Conservation (phyloP, 768 basidiomycete genomes). For the Lanmaoa rubissima region DNA sequence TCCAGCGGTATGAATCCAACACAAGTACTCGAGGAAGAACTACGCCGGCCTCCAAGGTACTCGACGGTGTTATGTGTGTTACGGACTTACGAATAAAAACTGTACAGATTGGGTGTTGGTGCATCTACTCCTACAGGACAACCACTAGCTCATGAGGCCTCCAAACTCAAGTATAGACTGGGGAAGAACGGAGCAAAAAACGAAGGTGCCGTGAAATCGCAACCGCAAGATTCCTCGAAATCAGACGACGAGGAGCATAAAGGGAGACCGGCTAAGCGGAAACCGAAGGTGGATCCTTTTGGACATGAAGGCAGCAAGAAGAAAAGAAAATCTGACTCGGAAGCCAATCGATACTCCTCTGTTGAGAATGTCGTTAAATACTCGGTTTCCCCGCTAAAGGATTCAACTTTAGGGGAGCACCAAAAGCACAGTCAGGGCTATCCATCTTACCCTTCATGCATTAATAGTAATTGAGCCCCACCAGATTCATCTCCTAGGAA, state of each 20-base stretch:
- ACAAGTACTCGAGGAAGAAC: constrained; percentile 61
- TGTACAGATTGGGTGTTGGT: constrained; percentile 69
- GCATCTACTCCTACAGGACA: constrained; percentile 54
- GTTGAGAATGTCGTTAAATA: background rate
- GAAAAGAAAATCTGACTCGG: constrained; percentile 42
- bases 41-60: constrained; percentile 71
- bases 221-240: constrained; percentile 22
- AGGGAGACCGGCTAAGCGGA: constrained; percentile 58
- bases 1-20: constrained; percentile 36
- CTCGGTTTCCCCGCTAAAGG: background rate
- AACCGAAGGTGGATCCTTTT: constrained; percentile 59
- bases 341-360: background rate
- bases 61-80: background rate
- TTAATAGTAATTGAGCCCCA: background rate
- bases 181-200: constrained; percentile 50
- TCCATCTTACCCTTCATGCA: background rate
- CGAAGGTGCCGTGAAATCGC: constrained; percentile 37
- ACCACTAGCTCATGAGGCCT: constrained; percentile 49
- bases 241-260: constrained; percentile 55
- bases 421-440: constrained; percentile 13
- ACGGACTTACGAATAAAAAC: constrained; percentile 7
- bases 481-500: constrained; percentile 10
- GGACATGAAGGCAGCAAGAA: constrained; percentile 35
- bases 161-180: constrained; percentile 61
- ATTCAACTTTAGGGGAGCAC: background rate